Conservation (phyloP, 2,329 filamentous ascomycete species). For the Spiromastix sp. region DNA sequence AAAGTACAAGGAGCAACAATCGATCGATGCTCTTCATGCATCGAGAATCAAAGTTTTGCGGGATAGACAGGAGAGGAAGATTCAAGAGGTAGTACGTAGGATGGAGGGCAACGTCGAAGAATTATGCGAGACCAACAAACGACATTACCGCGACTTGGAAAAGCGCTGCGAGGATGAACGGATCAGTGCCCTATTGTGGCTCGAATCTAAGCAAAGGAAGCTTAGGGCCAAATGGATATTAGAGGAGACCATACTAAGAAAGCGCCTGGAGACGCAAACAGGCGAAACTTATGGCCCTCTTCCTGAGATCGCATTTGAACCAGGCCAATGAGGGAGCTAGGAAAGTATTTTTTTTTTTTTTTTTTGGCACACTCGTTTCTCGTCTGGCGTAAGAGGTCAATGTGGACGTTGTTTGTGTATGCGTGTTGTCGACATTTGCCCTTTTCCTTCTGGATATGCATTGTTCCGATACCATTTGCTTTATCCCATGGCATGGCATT, state of each 20-base stretch:
- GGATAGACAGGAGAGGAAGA: conserved; percentile 33
- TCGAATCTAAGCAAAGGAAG: conserved; percentile 25
- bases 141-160: conserved; percentile 25
- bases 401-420: too few species aligned
- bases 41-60: conserved; percentile 38
- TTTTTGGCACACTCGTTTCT: too few species aligned
- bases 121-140: conserved; percentile 23
- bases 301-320: conserved; percentile 28
- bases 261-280: conserved; percentile 26
- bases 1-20: conserved; percentile 32
- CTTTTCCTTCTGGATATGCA: too few species aligned
- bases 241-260: conserved; percentile 32
- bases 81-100: conserved; percentile 28
- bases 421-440: too few species aligned
- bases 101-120: conserved; percentile 30
- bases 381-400: too few species aligned
- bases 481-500: too few species aligned
- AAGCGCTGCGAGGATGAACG: conserved; percentile 25
- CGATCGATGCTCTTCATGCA: conserved; percentile 34
- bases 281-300: conserved; percentile 28
- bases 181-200: conserved; percentile 17
- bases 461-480: too few species aligned
- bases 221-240: conserved; percentile 31
- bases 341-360: too few species aligned
- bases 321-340: too few species aligned